Evolutionary conservation across 2,329 filamentous ascomycete genomes (phyloP), one percentile per base, ranked within the genome.

Genomic region (Aspergillus unguis): DNA sequence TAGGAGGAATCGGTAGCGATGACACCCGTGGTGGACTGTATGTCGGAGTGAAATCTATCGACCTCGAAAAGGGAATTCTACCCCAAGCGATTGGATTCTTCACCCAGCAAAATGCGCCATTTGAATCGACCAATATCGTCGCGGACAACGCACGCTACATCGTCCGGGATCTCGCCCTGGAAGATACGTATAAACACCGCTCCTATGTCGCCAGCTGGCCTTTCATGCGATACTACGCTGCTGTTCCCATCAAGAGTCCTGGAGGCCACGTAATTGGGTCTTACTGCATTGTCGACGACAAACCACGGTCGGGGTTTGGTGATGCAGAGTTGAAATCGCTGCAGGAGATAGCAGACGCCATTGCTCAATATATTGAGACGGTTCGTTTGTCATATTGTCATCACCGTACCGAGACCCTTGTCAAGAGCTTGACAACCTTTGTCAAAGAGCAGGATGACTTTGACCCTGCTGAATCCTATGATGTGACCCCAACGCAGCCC

Each of bases 291-390:
- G 71, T 81, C 2, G 82, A 85, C 57, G 75, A 84, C 48, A 71
- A 73, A 31, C 74, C 79, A 0, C 75, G 80, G 28, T 47, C 55
- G 25, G 76, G 75, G 0, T 62, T 86, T 7, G 55, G 57, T 4
- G 49, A 63, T n/a, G 45, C 48, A 1, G 56, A 56, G 6, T 17
- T 53, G 4, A 68, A 71, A 7, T 82, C 82, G 55, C 71, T 85
- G 65, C 74, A 76, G 48, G 81, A 83, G 48, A 79, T 85, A 65
- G 73, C 78, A 0, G 71, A 75, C 29, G 80, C 80, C 1, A 74
- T 84, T 4, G 80, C 81, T 63, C 75, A 80, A 17, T 82, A 86
- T 54, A 65, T 87, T 3, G 82, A 85, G 58, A 79, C 77, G 65
- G 77, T 78, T 2, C 71, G 80, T 29, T 74, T 80, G 28, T 76